Evolutionary conservation across 2,329 filamentous ascomycete genomes (phyloP).

Genomic region (Paraphaeosphaeria sporulosa): DNA sequence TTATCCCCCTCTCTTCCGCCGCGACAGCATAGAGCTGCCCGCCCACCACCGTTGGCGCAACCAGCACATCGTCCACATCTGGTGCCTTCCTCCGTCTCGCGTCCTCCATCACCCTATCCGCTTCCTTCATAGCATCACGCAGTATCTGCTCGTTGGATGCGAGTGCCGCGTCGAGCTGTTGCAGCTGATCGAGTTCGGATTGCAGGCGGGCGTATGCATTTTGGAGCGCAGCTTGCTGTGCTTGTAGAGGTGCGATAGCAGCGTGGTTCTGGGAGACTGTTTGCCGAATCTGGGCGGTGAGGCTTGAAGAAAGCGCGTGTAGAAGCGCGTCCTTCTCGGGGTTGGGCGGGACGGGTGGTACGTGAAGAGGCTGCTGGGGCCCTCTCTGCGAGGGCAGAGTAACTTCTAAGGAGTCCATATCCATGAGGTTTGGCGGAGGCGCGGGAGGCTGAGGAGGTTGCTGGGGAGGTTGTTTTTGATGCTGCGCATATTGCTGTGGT

Average conservation of each 20-base stretch:
- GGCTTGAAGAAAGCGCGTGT: conserved; percentile 73
- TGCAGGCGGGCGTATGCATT: conserved; percentile 74
- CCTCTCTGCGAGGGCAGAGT: conserved; percentile 60
- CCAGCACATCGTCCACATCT: conserved; percentile 86
- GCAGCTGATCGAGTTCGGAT: conserved; percentile 74
- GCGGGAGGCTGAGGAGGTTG: conserved; percentile 16
- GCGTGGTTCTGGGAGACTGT: conserved; percentile 75
- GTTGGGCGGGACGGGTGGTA: conserved; percentile 91
- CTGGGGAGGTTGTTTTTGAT: conserved; percentile 44
- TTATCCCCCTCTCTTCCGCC: conserved; percentile 85
- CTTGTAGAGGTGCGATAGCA: conserved; percentile 76
- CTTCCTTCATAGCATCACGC: conserved; percentile 77
- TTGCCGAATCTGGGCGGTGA: conserved; percentile 73
- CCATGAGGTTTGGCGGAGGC: conserved; percentile 62
- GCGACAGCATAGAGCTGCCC: conserved; percentile 91
- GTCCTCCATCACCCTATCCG: conserved; percentile 77
- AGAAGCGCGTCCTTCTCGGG: conserved; percentile 92
- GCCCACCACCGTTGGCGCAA: conserved; percentile 91
- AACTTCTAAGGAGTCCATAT: conserved; percentile 66
- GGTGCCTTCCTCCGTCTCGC: conserved; percentile 75
- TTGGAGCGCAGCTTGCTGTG: conserved; percentile 81
- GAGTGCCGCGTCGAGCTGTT: conserved; percentile 74
- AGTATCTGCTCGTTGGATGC: conserved; percentile 80
- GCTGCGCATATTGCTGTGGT: conserved; percentile 37
- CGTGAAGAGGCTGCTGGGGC: conserved; percentile 61